These are phyloP conservation scores for Paraconiothyrium brasiliense DNA, from an alignment of 2,329 filamentous ascomycete species.

Conservation along the genomic window DNA sequence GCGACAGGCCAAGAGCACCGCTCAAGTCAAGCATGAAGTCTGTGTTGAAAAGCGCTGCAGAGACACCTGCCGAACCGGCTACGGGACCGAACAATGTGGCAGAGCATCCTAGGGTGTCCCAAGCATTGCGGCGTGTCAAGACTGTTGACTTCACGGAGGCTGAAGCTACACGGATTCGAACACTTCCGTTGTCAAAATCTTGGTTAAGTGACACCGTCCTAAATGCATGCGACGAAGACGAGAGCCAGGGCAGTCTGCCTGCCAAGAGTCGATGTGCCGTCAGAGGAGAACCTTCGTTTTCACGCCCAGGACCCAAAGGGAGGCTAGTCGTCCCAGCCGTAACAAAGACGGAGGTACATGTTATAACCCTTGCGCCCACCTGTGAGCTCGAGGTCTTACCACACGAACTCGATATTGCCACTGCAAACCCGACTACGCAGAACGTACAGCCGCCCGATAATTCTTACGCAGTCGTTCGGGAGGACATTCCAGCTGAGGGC, in stretches of 20 bases:
- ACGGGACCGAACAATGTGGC: not conserved
- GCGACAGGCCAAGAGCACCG: conserved; percentile 14
- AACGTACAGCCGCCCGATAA: conserved; percentile 39
- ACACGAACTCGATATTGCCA: conserved; percentile 20
- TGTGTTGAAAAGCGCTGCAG: conserved; percentile 33
- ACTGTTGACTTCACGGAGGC: conserved; percentile 42
- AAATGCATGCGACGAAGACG: not conserved
- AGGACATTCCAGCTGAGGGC: conserved; percentile 33
- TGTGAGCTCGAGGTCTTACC: conserved; percentile 13
- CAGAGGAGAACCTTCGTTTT: conserved; percentile 17
- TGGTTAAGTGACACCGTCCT: conserved; percentile 9
- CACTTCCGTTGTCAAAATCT: conserved; percentile 13
- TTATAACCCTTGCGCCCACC: conserved; percentile 39
- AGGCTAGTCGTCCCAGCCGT: conserved; percentile 37
- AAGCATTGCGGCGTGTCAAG: conserved; percentile 36
- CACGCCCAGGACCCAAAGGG: conserved; percentile 30
- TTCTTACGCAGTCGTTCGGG: conserved; percentile 45
- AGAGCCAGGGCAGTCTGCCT: not conserved
- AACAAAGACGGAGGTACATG: conserved; percentile 48
- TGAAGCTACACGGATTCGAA: conserved; percentile 14
- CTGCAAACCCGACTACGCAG: conserved; percentile 47
- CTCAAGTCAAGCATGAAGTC: conserved; percentile 42
- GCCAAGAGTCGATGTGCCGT: not conserved
- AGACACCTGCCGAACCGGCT: conserved; percentile 25
- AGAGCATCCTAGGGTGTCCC: not conserved